Percentiles rank a stretch among this genome's conserved stretches.
Evolutionary conservation across 2,329 filamentous ascomycete species (phyloP).

Genomic region (Xylariaceae sp.): DNA sequence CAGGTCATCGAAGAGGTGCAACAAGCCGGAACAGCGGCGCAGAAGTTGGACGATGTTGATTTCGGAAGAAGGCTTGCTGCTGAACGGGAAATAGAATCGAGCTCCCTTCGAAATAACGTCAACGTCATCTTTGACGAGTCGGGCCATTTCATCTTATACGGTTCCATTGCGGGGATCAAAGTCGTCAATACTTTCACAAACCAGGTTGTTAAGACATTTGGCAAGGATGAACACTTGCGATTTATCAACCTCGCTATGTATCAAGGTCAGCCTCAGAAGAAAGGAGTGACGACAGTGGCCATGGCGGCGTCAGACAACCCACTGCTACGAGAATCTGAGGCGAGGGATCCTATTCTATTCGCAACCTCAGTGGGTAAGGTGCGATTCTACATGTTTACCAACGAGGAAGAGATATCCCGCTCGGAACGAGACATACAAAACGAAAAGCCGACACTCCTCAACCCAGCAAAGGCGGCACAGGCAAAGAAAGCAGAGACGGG

Average conservation of each 20-base stretch:
- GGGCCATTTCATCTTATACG: constrained; percentile 89
- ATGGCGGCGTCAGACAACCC: constrained; percentile 97
- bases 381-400: constrained; percentile 97
- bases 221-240: constrained; percentile 81
- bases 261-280: constrained; percentile 92
- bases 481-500: constrained; percentile 66
- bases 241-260: constrained; percentile 81
- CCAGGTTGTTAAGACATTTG: constrained; percentile 83
- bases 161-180: constrained; percentile 86
- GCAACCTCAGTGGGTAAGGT: constrained; percentile 79
- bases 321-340: constrained; percentile 84
- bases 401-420: constrained; percentile 77
- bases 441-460: constrained; percentile 72
- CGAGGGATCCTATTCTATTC: constrained; percentile 82
- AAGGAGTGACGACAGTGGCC: constrained; percentile 85
- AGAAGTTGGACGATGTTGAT: constrained; percentile 82
- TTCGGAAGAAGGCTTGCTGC: constrained; percentile 83
- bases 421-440: constrained; percentile 88
- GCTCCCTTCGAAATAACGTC: constrained; percentile 60
- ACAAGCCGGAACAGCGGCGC: constrained; percentile 76
- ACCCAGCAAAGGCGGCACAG: constrained; percentile 50
- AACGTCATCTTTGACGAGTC: constrained; percentile 96
- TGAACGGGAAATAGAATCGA: constrained; percentile 78
- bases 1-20: constrained; percentile 90
- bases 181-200: constrained; percentile 96